These are phyloP conservation scores for Trichoderma sp. DNA, from an alignment of 2,329 filamentous ascomycete species.

Conservation along the genomic window DNA sequence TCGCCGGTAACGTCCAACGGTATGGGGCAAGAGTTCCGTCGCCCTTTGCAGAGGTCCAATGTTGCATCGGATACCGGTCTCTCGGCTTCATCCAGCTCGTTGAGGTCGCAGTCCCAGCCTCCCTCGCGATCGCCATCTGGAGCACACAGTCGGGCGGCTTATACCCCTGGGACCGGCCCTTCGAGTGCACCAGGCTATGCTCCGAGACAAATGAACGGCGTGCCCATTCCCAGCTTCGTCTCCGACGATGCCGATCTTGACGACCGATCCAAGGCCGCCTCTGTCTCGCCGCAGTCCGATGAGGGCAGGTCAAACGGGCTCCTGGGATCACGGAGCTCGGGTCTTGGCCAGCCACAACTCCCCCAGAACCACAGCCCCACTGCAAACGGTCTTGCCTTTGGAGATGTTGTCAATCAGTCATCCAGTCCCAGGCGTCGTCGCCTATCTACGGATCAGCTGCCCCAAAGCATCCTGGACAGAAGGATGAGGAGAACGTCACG, in stretches of 20 bases:
- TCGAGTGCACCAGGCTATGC: conserved; percentile 37
- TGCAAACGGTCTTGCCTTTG: conserved; percentile 45
- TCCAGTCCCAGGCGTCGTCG: conserved; percentile 42
- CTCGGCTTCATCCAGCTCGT: conserved; percentile 50
- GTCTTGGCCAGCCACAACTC: conserved; percentile 27
- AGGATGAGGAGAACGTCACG: conserved; percentile 52
- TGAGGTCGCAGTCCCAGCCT: conserved; percentile 66
- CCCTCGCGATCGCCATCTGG: conserved; percentile 47
- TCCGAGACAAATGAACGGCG: conserved; percentile 44
- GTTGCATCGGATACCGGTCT: conserved; percentile 48
- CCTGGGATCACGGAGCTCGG: conserved; percentile 28
- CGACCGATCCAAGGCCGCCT: conserved; percentile 39
- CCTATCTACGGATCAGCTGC: conserved; percentile 52
- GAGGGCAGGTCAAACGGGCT: conserved; percentile 37
- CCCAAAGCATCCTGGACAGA: conserved; percentile 52
- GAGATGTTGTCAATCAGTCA: conserved; percentile 42
- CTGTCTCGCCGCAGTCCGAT: conserved; percentile 48
- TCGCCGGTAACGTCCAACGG: conserved; percentile 50
- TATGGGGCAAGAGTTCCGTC: conserved; percentile 51
- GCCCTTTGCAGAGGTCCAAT: conserved; percentile 54
- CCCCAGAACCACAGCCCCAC: conserved; percentile 24
- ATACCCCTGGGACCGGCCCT: conserved; percentile 34
- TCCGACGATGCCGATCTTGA: conserved; percentile 53
- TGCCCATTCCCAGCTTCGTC: conserved; percentile 54
- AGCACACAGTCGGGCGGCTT: conserved; percentile 26